Evolutionary conservation across 2,329 filamentous ascomycete species (phyloP), one percentile per base, ranked within the genome.

Genomic region (Sarocladium kiliense): DNA sequence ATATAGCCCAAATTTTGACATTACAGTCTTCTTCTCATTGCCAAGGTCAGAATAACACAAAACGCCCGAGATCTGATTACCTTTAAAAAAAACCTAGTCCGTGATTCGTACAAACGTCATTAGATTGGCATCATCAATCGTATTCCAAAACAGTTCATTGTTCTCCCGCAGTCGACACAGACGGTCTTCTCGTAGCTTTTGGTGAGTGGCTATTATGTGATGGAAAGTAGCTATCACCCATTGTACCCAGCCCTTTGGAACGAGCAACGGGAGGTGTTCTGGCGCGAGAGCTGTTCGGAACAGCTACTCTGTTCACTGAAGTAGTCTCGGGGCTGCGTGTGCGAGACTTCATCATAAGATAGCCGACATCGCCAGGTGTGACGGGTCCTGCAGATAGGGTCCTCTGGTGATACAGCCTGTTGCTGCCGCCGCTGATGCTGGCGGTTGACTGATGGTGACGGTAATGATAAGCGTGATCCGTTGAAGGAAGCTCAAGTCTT

Each of bases 241-340:
- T 60, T 16, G 62, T 61, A n/a, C n/a, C n/a, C n/a, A n/a, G 30
- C 61, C 62, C 51, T 62, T 59, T 18, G 61, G 62, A 66, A 2
- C 73, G 67, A 34, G 69, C 65, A 0, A 63, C 65, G 2, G 77
- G 77, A 2, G 78, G 76, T 2, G 78, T 81, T 57, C 79, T 73
- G 1, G 73, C 69, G 50, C 75, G 71, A 1, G 75, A 77, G 55
- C 72, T 77, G 58, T 79, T 81, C 3, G 77, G 74, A 3, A 73
- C 3, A 58, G 60, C 19, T 58, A 62, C 27, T 60, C 57, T 42
- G n/a, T 55, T 61, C 25, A 51, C 54, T 54, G 60, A 58, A 57
- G 56, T 65, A 53, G 62, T 57, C 51, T 70, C 70, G 10, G 71
- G 69, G 55, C 71, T 75, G 26, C 66, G 61, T 7, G 62, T 66